These are phyloP conservation scores for Thraustochytrium aureum DNA, from an alignment of 352 stramenopile genomes.

Conservation along the genomic window DNA sequence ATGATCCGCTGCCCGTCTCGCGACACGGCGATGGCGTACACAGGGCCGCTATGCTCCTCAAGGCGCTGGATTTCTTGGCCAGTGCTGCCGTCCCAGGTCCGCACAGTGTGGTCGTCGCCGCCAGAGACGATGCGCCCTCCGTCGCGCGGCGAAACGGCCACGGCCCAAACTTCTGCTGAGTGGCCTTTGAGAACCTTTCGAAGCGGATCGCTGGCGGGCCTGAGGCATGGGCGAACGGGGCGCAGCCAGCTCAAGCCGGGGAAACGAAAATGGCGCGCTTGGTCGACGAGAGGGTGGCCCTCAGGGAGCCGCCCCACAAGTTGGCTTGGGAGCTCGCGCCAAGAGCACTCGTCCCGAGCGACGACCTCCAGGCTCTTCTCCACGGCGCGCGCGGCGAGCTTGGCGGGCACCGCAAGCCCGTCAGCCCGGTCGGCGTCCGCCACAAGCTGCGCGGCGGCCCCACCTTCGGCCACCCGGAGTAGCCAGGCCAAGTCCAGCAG, in stretches of 20 bases:
- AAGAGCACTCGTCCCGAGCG: background rate
- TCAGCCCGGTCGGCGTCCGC: background rate
- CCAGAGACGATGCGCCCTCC: background rate
- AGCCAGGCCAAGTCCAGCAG: conserved; percentile 16
- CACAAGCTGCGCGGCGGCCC: background rate
- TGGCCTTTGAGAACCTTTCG: background rate
- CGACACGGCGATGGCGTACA: background rate
- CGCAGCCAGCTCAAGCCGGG: background rate
- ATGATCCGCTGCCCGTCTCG: background rate
- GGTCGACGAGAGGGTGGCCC: background rate
- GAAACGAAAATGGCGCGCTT: too few species aligned
- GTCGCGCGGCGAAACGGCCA: background rate
- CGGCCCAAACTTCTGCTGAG: background rate
- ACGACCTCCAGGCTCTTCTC: background rate
- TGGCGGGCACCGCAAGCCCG: background rate
- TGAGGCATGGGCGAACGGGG: background rate
- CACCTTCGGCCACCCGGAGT: background rate
- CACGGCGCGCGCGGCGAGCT: background rate
- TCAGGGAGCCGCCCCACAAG: background rate
- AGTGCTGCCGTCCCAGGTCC: background rate
- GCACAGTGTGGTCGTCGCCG: conserved; percentile 6
- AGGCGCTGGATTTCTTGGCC: background rate
- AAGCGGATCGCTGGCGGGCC: background rate
- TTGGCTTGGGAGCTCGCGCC: background rate
- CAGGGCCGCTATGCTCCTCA: background rate